A percentile compares a stretch with the other conserved stretches of the same genome.
Conservation (phyloP, 108 stramenopile genomes). For the Chaetoceros muelleri region DNA sequence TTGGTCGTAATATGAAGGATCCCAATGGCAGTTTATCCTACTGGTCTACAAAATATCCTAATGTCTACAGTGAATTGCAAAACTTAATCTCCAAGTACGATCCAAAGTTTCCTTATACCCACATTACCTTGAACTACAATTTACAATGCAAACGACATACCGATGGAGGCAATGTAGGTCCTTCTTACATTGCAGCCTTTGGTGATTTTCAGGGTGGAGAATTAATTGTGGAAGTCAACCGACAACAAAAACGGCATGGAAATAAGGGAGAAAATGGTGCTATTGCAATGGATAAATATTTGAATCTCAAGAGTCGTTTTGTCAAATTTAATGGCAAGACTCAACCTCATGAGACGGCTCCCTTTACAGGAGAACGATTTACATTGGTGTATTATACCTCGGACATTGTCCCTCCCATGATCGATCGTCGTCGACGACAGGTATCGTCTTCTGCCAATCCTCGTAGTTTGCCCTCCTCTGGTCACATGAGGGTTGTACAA, state of each 20-base stretch:
- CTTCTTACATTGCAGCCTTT: not conserved
- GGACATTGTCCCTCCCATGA: not conserved
- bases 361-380: not conserved
- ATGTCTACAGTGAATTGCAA: not conserved
- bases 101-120: not conserved
- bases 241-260: too few species aligned
- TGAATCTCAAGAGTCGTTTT: not conserved
- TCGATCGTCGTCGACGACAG: too few species aligned
- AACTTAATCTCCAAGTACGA: not conserved
- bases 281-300: not conserved
- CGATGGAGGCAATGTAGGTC: not conserved
- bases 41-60: not conserved
- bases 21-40: too few species aligned
- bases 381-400: conserved; percentile 3
- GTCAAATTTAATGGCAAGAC: conserved; percentile 1
- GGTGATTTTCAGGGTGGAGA: not conserved
- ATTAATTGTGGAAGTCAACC: not conserved
- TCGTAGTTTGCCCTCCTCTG: too few species aligned
- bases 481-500: too few species aligned
- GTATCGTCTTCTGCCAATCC: too few species aligned
- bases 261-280: too few species aligned
- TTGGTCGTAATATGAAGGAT: too few species aligned
- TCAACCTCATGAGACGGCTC: conserved; percentile 1
- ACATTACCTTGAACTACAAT: not conserved
- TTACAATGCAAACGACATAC: conserved; percentile 1